Evolutionary conservation across 495 filamentous ascomycete species (phyloP).

Genomic region (Aeminium ludgeri): DNA sequence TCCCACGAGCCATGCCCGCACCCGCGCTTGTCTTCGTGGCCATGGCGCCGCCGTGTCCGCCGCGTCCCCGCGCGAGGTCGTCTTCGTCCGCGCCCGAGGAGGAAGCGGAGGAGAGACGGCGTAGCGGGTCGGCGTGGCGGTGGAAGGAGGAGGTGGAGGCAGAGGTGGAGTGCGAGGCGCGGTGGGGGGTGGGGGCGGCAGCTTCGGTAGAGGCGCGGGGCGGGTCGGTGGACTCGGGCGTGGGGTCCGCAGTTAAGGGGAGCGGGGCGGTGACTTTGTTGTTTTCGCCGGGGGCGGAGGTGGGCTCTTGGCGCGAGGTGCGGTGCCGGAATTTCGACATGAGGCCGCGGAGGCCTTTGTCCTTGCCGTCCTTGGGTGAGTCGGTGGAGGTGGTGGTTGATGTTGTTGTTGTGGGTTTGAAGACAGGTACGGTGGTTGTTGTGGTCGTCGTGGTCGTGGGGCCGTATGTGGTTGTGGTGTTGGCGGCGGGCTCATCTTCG

Average conservation of each 20-base stretch:
- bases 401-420: background rate
- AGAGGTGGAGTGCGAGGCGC: no score
- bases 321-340: constrained; percentile 9
- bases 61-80: constrained; percentile 9
- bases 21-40: no score
- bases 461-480: no score
- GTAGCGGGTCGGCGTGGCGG: background rate
- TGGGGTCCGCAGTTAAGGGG: no score
- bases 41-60: no score
- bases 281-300: constrained; percentile 3
- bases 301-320: background rate
- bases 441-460: no score
- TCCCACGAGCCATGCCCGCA: background rate
- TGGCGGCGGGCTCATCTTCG: background rate
- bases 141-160: no score
- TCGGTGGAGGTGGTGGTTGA: no score
- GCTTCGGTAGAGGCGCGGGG: no score
- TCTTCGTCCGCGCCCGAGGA: constrained; percentile 14
- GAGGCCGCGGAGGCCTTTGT: constrained; percentile 13
- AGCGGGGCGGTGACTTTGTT: no score
- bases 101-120: constrained; percentile 3
- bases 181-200: no score
- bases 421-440: background rate
- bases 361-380: constrained; percentile 1
- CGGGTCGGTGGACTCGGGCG: no score